A percentile compares a stretch with the other conserved stretches of the same genome.
Evolutionary conservation across 352 stramenopile species (phyloP).

Genomic region (Phytophthora sansomeana): DNA sequence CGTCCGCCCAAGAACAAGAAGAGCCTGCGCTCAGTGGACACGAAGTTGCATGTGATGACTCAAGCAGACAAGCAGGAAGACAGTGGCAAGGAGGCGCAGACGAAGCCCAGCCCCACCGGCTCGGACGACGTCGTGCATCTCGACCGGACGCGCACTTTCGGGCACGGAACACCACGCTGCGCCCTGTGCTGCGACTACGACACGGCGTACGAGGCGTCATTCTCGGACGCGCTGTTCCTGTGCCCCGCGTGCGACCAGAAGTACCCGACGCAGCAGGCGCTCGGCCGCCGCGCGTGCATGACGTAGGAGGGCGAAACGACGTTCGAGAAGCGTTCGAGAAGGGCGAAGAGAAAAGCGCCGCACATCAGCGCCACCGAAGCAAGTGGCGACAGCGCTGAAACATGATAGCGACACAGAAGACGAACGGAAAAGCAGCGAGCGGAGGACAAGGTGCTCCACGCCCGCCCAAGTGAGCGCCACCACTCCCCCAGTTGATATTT

Average conservation of each 20-base stretch:
- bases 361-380: background rate
- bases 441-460: slow-evolving; percentile 2
- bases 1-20: slow-evolving; percentile 38
- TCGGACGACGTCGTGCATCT: slow-evolving; percentile 58
- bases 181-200: slow-evolving; percentile 67
- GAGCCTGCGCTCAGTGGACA: slow-evolving; percentile 16
- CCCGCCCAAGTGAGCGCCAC: slow-evolving; percentile 9
- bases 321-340: slow-evolving; percentile 19
- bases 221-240: slow-evolving; percentile 68
- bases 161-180: slow-evolving; percentile 57
- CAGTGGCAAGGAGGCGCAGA: slow-evolving; percentile 1
- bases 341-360: slow-evolving; percentile 10
- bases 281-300: slow-evolving; percentile 61
- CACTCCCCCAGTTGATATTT: slow-evolving; percentile 36
- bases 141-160: slow-evolving; percentile 30
- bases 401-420: slow-evolving; percentile 6
- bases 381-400: background rate
- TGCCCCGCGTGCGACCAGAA: slow-evolving; percentile 80
- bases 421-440: background rate
- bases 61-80: slow-evolving; percentile 1
- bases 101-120: slow-evolving; percentile 51
- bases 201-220: slow-evolving; percentile 42
- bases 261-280: slow-evolving; percentile 79
- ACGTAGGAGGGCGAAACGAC: slow-evolving; percentile 27
- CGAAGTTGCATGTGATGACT: slow-evolving; percentile 17